Evolutionary conservation across 73 alveolate species (phyloP).

Genomic region (Tetrahymena malaccensis): DNA sequence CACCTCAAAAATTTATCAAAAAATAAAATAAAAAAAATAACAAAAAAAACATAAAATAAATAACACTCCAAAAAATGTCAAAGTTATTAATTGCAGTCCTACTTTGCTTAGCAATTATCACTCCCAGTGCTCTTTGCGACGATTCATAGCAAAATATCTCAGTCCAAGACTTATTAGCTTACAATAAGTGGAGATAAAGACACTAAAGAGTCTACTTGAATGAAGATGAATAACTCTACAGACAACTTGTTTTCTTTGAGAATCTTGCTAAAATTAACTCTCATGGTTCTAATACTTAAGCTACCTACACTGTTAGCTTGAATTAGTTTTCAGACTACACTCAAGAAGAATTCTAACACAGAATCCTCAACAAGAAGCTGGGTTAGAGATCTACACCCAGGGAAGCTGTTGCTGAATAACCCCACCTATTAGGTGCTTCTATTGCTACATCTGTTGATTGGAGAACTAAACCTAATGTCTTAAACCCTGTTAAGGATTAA

Average conservation of each 20-base stretch:
- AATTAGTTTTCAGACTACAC: constrained; percentile 31
- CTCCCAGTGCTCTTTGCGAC: background rate
- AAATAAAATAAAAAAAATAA: background rate
- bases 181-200: background rate
- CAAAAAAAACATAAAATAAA: background rate
- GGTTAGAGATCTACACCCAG: background rate
- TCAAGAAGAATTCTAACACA: constrained; percentile 5
- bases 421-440: background rate
- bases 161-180: background rate
- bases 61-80: background rate
- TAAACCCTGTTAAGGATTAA: constrained; percentile 40
- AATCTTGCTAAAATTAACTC: background rate
- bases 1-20: background rate
- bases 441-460: constrained; percentile 53
- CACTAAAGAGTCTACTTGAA: background rate
- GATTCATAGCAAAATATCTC: background rate
- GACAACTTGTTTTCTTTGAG: constrained; percentile 3
- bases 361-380: background rate
- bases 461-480: constrained; percentile 31
- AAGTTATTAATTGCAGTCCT: background rate
- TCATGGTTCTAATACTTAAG: background rate
- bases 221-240: constrained; percentile 1
- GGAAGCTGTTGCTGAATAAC: background rate
- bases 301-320: background rate
- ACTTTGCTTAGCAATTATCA: background rate